Base-by-base conservation (phyloP, 2,329 filamentous ascomycete species). In the Cladosporium sp. region DNA sequence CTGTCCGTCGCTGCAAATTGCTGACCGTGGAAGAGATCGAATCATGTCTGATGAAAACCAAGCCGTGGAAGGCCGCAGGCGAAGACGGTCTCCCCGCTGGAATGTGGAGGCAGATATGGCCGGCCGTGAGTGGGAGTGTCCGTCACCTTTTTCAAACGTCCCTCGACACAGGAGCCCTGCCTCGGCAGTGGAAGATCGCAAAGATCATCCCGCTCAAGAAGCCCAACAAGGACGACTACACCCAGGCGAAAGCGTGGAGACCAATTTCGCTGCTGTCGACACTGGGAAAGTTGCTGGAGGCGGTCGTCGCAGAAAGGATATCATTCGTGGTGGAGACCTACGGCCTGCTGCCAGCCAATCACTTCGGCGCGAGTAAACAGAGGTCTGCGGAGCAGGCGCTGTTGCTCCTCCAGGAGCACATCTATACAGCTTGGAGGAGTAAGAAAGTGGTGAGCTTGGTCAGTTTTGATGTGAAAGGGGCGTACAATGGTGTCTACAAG, bases 401-500 rank as follows among this genome's bases (percentile, higher is more conserved):
- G 9, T 17, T 29, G 24, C 22, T 43, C 12, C 20, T 43, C 29
- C 29, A 20, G 7, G 18, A 43, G 41, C 18, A 43, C 22, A 20
- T 43, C 8, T 9, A 17, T n/a, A 43, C 29, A 17, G 29, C 30
- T 20, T 43, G 29, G 41, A 19, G 20, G 15, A 43, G 8, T n/a
- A 19, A 43, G n/a, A n/a, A 3, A 32, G 29, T 5, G 29, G 29
- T 32, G 3, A 32, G 62, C 51, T 55, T 70, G 12, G 55, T 69
- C 44, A 68, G 63, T 52, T 72, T 72, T 47, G 64, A 72, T 56
- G 57, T 73, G 3, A 72, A 72, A 53, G 67, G 68, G n/a, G 69
- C 66, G 44, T 72, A 70, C 52, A 72, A 73, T 42, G 59, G 68
- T 3, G 65, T 72, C 18, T 66, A 51, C 30, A 69, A 67, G 50